Percentiles rank a stretch among this genome's conserved stretches.
Evolutionary conservation across 208 protist species (phyloP).

Genomic region (Crithidia sp.): DNA sequence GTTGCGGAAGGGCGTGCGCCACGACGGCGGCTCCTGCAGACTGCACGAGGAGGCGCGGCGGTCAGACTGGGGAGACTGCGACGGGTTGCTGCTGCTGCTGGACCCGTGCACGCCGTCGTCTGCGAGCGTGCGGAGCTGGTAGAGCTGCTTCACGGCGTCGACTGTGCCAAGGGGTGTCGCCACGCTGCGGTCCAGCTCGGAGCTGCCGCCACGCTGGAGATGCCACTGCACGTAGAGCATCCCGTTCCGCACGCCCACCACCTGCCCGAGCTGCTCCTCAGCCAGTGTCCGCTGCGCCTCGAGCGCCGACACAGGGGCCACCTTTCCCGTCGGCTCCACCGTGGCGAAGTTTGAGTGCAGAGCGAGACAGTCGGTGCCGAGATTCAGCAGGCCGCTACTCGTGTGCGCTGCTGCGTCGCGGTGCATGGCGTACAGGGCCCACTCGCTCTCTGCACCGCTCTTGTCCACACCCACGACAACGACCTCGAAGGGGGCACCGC

Average conservation of each 20-base stretch:
- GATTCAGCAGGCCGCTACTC: slow-evolving; percentile 54
- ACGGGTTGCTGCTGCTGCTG: no score
- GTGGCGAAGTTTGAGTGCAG: slow-evolving; percentile 53
- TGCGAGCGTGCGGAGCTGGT: slow-evolving; percentile 42
- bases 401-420: slow-evolving; percentile 37
- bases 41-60: not conserved
- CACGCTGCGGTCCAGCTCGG: slow-evolving; percentile 69
- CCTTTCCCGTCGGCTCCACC: slow-evolving; percentile 35
- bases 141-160: slow-evolving; percentile 46
- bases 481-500: slow-evolving; percentile 36
- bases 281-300: slow-evolving; percentile 52
- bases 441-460: slow-evolving; percentile 57
- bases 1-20: slow-evolving; percentile 92
- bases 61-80: no score
- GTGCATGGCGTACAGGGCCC: slow-evolving; percentile 64
- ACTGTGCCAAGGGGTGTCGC: slow-evolving; percentile 63
- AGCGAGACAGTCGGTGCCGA: slow-evolving; percentile 69
- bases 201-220: slow-evolving; percentile 55
- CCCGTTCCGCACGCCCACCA: slow-evolving; percentile 80
- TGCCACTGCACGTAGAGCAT: slow-evolving; percentile 87
- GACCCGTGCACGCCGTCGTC: not conserved
- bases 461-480: slow-evolving; percentile 77
- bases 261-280: slow-evolving; percentile 80
- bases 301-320: slow-evolving; percentile 40
- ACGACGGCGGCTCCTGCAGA: slow-evolving; percentile 83